phyloP scores from a whole-genome alignment of 23 red algal species.

The Gracilaria domingensis region DNA sequence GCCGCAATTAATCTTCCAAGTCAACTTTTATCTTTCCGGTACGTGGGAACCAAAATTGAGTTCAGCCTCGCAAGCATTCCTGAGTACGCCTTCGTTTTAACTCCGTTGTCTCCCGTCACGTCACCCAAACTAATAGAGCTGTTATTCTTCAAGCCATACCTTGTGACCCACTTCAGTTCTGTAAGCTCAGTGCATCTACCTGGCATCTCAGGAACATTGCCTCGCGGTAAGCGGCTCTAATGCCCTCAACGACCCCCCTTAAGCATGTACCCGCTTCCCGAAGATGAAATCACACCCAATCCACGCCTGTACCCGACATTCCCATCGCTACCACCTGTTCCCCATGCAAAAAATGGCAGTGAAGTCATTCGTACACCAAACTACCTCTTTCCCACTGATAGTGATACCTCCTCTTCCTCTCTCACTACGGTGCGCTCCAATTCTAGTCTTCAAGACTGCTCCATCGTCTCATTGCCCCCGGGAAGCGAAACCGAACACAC shows the following conservation, averaged over 20 bases:
- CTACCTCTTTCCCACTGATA: background rate
- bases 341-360: background rate
- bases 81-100: background rate
- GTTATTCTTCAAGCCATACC: background rate
- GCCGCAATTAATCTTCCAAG: too few relatives aligned
- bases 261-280: background rate
- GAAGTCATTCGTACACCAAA: background rate
- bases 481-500: background rate
- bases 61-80: background rate
- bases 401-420: background rate
- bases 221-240: background rate
- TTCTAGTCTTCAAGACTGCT: slow-evolving; percentile 20
- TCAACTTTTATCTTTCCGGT: too few relatives aligned
- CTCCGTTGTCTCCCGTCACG: background rate
- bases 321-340: background rate
- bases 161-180: background rate
- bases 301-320: slow-evolving; percentile 2
- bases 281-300: slow-evolving; percentile 28
- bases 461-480: background rate
- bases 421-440: background rate
- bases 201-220: background rate
- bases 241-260: background rate
- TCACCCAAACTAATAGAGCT: background rate
- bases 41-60: too few relatives aligned
- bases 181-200: background rate